Evolutionary conservation across 2,329 filamentous ascomycete genomes (phyloP).

Genomic region (Diaporthe sp.): DNA sequence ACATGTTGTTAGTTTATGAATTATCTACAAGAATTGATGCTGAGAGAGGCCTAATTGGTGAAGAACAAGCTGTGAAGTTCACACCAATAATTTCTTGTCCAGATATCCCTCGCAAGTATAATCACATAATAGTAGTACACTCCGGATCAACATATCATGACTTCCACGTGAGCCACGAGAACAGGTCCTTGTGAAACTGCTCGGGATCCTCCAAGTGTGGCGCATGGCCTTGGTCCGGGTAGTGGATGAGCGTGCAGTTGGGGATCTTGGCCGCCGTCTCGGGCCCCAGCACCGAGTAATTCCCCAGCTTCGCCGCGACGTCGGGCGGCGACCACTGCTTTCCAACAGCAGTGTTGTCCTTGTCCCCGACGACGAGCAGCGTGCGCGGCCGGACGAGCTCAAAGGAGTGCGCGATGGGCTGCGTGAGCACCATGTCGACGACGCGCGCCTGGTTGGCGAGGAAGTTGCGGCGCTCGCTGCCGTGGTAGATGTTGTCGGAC

Average conservation of each 20-base stretch:
- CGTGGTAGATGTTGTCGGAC: conserved; percentile 28
- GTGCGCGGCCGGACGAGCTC: not conserved
- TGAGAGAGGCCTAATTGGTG: no score
- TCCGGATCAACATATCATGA: not conserved
- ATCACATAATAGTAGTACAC: not conserved
- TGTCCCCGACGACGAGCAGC: not conserved
- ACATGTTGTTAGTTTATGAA: not conserved
- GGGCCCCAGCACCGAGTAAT: conserved; percentile 17
- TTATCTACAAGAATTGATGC: not conserved
- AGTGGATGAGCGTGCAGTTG: conserved; percentile 7
- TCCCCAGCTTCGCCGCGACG: conserved; percentile 2
- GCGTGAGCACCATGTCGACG: conserved; percentile 30
- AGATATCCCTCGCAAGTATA: not conserved
- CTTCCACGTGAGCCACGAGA: conserved; percentile 7
- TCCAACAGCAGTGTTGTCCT: conserved; percentile 18
- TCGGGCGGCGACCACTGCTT: conserved; percentile 23
- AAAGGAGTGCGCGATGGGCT: conserved; percentile 24
- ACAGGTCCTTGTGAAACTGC: not conserved
- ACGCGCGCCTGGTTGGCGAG: conserved; percentile 27
- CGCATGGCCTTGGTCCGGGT: conserved; percentile 18
- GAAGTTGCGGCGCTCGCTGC: conserved; percentile 18
- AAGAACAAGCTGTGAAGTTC: not conserved
- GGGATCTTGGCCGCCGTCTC: conserved; percentile 8
- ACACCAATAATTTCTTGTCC: not conserved
- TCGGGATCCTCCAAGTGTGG: not conserved